These are phyloP conservation scores for Penicillium sp. DNA, from an alignment of 2,329 filamentous ascomycete genomes.

Conservation along the genomic window DNA sequence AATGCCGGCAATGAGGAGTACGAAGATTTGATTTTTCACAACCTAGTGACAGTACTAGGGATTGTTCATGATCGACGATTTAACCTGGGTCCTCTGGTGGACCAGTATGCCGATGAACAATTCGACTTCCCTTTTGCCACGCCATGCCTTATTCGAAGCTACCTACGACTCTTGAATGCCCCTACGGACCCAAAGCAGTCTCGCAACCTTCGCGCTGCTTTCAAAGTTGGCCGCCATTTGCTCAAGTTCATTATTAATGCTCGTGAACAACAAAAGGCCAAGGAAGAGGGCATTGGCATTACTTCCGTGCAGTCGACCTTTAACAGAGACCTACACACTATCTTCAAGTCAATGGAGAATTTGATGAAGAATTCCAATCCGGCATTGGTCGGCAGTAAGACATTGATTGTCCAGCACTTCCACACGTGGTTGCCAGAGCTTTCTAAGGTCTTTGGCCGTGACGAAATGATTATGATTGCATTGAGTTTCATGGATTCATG, in stretches of 20 bases:
- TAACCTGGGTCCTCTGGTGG: constrained; percentile 85
- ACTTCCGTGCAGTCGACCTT: constrained; percentile 72
- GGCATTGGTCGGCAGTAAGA: constrained; percentile 89
- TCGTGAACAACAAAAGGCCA: constrained; percentile 79
- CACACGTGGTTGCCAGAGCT: constrained; percentile 97
- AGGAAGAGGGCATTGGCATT: constrained; percentile 84
- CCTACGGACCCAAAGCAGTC: constrained; percentile 81
- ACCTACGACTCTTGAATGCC: constrained; percentile 77
- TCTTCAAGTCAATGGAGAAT: constrained; percentile 85
- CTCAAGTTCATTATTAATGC: constrained; percentile 94
- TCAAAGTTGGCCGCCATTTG: constrained; percentile 92
- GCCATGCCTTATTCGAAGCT: constrained; percentile 82
- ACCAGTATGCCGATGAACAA: constrained; percentile 81
- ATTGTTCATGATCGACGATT: constrained; percentile 95
- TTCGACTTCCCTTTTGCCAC: constrained; percentile 95
- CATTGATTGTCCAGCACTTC: constrained; percentile 91
- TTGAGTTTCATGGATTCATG: constrained; percentile 95
- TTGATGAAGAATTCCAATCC: constrained; percentile 88
- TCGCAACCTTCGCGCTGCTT: constrained; percentile 80
- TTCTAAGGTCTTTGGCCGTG: constrained; percentile 69
- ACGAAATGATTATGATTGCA: constrained; percentile 87
- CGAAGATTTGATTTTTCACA: constrained; percentile 88
- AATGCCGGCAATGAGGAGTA: constrained; percentile 89
- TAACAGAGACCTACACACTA: constrained; percentile 75
- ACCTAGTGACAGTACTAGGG: constrained; percentile 82